Percentiles rank a stretch among this genome's conserved stretches.
Evolutionary conservation across 352 stramenopile species (phyloP).

Genomic region (Lagenidium sp.): DNA sequence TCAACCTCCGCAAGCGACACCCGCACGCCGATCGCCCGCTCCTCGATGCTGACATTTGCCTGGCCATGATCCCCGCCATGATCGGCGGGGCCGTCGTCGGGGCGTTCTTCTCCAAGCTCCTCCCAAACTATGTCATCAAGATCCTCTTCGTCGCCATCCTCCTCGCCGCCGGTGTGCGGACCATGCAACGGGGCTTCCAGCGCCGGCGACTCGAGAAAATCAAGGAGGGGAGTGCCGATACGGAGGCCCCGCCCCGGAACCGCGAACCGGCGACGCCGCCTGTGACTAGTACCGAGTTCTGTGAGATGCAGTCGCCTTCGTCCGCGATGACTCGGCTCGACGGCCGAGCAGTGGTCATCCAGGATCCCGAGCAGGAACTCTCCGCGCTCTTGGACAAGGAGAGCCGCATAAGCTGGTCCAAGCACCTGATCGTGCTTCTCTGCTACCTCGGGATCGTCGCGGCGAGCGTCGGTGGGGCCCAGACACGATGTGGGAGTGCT

Average conservation of each 20-base stretch:
- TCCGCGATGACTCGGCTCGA: not conserved
- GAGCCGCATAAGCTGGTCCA: constrained; percentile 23
- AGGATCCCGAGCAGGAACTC: not conserved
- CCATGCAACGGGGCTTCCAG: not conserved
- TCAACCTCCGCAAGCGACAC: constrained; percentile 4
- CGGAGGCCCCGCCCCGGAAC: too few species aligned
- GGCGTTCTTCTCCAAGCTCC: constrained; percentile 4
- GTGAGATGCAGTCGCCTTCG: not conserved
- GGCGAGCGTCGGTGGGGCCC: constrained; percentile 15
- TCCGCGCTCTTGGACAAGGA: constrained; percentile 20
- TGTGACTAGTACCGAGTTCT: not conserved
- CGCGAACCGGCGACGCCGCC: not conserved
- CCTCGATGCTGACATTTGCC: constrained; percentile 1
- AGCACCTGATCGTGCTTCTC: constrained; percentile 27
- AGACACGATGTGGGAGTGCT: constrained; percentile 23
- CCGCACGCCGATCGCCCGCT: constrained; percentile 1
- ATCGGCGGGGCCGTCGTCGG: constrained; percentile 4
- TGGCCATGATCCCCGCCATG: constrained; percentile 4
- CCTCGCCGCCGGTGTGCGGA: not conserved
- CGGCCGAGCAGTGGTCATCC: too few species aligned
- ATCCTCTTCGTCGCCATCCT: constrained; percentile 3
- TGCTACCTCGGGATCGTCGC: constrained; percentile 29
- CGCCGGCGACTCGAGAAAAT: not conserved
- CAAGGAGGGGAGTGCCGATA: too few species aligned
- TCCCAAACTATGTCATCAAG: constrained; percentile 3